phyloP scores from a whole-genome alignment of 1,139 yeast genomes.

The Debaryomycetaceae sp. region DNA sequence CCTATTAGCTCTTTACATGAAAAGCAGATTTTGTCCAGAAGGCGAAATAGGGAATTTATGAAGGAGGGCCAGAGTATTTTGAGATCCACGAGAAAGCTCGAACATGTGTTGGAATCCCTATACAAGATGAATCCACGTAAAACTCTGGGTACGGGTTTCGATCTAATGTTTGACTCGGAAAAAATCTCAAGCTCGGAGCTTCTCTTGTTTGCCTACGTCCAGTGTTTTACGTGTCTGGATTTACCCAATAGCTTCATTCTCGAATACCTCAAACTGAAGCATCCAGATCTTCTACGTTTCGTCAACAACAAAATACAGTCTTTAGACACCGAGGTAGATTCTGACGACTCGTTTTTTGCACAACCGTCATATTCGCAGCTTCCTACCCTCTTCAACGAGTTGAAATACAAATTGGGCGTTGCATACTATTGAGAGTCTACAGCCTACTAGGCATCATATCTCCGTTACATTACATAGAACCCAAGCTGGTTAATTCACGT shows the following conservation, averaged over 20 bases:
- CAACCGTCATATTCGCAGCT: background rate
- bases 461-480: too few species aligned
- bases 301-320: background rate
- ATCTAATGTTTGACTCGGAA: slow-evolving; percentile 15
- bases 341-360: background rate
- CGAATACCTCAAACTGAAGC: slow-evolving; percentile 25
- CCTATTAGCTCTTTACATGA: slow-evolving; percentile 53
- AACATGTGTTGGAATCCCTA: slow-evolving; percentile 28
- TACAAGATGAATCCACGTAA: slow-evolving; percentile 15
- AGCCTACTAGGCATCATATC: too few species aligned
- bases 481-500: too few species aligned
- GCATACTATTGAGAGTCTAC: background rate
- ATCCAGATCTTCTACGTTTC: slow-evolving; percentile 18
- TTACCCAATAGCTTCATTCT: slow-evolving; percentile 45
- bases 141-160: slow-evolving; percentile 6
- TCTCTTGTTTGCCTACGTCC: slow-evolving; percentile 39
- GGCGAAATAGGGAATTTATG: slow-evolving; percentile 38
- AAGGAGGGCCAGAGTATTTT: slow-evolving; percentile 52
- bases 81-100: slow-evolving; percentile 44
- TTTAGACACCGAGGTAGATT: background rate
- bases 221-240: slow-evolving; percentile 26
- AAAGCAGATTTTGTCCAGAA: slow-evolving; percentile 39
- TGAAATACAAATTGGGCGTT: background rate
- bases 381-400: background rate
- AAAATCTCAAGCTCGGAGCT: slow-evolving; percentile 12